Evolutionary conservation across 495 filamentous ascomycete genomes (phyloP).

Genomic region (Annulohypoxylon nitens): DNA sequence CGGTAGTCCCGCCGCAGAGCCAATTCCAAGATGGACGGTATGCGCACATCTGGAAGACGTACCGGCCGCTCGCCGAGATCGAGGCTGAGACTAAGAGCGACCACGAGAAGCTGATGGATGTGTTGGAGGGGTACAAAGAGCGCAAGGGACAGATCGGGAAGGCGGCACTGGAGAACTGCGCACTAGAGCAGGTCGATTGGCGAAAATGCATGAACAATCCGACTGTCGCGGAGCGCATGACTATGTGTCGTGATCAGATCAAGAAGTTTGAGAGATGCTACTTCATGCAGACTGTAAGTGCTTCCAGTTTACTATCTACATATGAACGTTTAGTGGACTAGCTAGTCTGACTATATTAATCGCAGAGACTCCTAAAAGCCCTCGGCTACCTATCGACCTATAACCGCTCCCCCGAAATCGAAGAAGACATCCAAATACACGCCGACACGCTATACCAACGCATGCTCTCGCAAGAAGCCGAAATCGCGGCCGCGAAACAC

Average conservation of each 20-base stretch:
- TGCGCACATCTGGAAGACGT: constrained; percentile 91
- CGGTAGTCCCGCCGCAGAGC: constrained; percentile 54
- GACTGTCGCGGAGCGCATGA: constrained; percentile 68
- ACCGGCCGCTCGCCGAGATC: constrained; percentile 74
- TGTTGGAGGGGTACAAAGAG: constrained; percentile 86
- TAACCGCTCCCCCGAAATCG: constrained; percentile 72
- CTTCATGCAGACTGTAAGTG: constrained; percentile 78
- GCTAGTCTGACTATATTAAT: background rate
- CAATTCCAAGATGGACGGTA: constrained; percentile 84
- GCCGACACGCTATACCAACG: constrained; percentile 89
- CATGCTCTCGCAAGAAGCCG: constrained; percentile 81
- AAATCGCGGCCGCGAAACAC: constrained; percentile 73
- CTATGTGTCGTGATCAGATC: constrained; percentile 81
- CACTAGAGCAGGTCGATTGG: constrained; percentile 81
- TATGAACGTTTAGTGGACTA: background rate
- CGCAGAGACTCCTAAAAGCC: constrained; percentile 85
- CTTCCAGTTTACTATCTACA: background rate
- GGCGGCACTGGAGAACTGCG: constrained; percentile 94
- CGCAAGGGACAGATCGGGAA: constrained; percentile 80
- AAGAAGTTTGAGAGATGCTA: constrained; percentile 82
- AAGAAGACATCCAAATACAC: constrained; percentile 96
- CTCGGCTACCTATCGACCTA: constrained; percentile 84
- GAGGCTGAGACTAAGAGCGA: constrained; percentile 75
- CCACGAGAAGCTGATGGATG: constrained; percentile 77
- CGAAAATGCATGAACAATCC: constrained; percentile 80